A percentile compares a stretch with the other conserved stretches of the same genome.
Conservation (phyloP, 2,329 filamentous ascomycete species). For the Lachnellula cervina region DNA sequence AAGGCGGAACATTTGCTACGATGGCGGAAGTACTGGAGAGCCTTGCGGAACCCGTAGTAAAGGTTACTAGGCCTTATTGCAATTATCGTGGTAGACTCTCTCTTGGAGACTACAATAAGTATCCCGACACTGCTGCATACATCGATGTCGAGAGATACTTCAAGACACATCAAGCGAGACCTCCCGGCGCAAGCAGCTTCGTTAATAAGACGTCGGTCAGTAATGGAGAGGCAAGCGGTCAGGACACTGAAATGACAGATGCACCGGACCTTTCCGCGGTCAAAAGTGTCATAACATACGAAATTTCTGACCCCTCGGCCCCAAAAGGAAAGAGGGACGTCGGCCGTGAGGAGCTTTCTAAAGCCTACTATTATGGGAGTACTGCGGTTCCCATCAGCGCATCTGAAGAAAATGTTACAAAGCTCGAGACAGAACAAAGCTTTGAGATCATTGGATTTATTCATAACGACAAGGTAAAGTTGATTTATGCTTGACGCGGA, state of each 20-base stretch:
- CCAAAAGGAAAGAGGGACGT: slow-evolving; percentile 79
- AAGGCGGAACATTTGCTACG: slow-evolving; percentile 71
- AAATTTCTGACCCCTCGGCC: slow-evolving; percentile 67
- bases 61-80: slow-evolving; percentile 67
- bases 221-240: slow-evolving; percentile 42
- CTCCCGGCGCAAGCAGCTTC: slow-evolving; percentile 73
- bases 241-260: slow-evolving; percentile 43
- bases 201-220: slow-evolving; percentile 42
- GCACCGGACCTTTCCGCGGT: slow-evolving; percentile 57
- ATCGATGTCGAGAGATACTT: slow-evolving; percentile 92
- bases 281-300: slow-evolving; percentile 74
- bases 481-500: background rate
- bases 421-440: slow-evolving; percentile 68
- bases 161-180: slow-evolving; percentile 70
- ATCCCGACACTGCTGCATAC: slow-evolving; percentile 62
- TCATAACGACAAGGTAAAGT: slow-evolving; percentile 57
- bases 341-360: slow-evolving; percentile 77
- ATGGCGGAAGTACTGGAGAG: slow-evolving; percentile 80
- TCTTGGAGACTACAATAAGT: slow-evolving; percentile 70
- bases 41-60: slow-evolving; percentile 71
- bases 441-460: slow-evolving; percentile 88
- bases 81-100: slow-evolving; percentile 73
- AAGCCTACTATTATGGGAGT: slow-evolving; percentile 88
- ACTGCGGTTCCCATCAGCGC: slow-evolving; percentile 87
- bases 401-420: slow-evolving; percentile 83